Base-by-base conservation (phyloP, 1,139 yeast species). In the Hemisphaericaspora lyxosophila region DNA sequence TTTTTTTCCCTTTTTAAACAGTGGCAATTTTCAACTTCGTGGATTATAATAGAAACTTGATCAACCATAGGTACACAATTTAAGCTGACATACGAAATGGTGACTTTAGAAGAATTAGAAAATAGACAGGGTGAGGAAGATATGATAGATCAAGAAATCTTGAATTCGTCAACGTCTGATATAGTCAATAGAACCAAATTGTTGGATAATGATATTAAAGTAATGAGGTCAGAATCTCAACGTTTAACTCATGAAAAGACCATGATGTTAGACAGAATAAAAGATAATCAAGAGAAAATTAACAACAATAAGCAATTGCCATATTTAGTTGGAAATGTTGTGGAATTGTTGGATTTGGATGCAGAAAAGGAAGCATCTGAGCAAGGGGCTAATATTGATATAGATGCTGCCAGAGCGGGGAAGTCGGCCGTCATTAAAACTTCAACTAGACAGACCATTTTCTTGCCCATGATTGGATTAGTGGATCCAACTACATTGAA, bases 351-450 rank as follows among this genome's bases (percentile, higher is more conserved):
- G 58, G 95, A 92, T 56, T 77, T 92, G 64, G 84, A 83, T 49
- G 90, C 85, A 9, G 94, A 88, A 46, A 92, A 85, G 49, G 96
- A 87, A 51, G 87, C 90, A 9, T 72, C 75, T 23, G 92, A 86
- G 49, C 96, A 92, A 61, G 98, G 97, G 24, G 97, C 97, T 40
- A 92, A 90, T 57, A 86, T 89, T 35, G 97, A 94, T 61, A 72
- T 87, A 49, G 97, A 94, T 56, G 89, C 97, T 38, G 79, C 95
- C 9, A 80, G 96, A 48, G 78, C 81, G 31, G 98, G 98, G n/a
- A 89, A 92, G 63, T 88, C 96, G 9, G 99, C 99, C 1, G 98
- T 94, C 22, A 87, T 94, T 49, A 92, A 94, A 67, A 94, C 99
- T 0, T 87, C 96, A 1, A 92, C 98, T 3, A 79, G 99, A 57